Conservation (phyloP, 2,329 filamentous ascomycete species). For the Colletotrichum endophyticum region DNA sequence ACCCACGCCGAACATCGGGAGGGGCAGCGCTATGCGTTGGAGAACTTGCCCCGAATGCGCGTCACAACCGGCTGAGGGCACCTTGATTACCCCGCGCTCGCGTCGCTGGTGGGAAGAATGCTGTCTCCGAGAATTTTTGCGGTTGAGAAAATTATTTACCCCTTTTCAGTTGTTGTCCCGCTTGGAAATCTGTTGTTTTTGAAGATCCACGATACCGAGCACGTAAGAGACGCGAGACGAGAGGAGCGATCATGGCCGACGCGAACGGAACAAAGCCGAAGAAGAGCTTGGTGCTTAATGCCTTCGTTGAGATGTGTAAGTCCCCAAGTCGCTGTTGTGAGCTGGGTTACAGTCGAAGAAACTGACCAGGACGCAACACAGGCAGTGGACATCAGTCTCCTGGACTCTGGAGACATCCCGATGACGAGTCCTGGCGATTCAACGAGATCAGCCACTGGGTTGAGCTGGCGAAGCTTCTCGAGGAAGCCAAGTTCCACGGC, state of each 20-base stretch:
- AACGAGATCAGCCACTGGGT: constrained; percentile 66
- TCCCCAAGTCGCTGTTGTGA: neutral
- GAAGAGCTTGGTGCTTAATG: constrained; percentile 47
- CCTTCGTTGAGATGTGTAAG: constrained; percentile 46
- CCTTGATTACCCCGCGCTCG: neutral
- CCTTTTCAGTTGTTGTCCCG: neutral
- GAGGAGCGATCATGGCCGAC: neutral
- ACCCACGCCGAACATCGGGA: constrained; percentile 21
- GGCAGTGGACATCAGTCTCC: constrained; percentile 52
- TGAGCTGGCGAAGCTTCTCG: constrained; percentile 62
- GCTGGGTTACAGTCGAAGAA: neutral
- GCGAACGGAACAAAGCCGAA: constrained; percentile 25
- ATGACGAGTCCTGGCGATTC: constrained; percentile 67
- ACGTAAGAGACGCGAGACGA: neutral
- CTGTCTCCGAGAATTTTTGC: neutral
- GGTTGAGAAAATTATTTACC: neutral
- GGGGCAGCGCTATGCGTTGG: constrained; percentile 4
- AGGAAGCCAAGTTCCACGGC: constrained; percentile 67
- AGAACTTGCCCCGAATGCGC: neutral
- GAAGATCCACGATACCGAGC: neutral
- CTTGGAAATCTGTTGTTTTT: neutral
- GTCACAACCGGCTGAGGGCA: neutral
- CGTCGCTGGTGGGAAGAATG: neutral
- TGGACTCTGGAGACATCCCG: constrained; percentile 63
- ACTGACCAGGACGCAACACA: constrained; percentile 10